Conservation (phyloP, 2,329 filamentous ascomycete species). For the Pseudopyricularia cyperi region DNA sequence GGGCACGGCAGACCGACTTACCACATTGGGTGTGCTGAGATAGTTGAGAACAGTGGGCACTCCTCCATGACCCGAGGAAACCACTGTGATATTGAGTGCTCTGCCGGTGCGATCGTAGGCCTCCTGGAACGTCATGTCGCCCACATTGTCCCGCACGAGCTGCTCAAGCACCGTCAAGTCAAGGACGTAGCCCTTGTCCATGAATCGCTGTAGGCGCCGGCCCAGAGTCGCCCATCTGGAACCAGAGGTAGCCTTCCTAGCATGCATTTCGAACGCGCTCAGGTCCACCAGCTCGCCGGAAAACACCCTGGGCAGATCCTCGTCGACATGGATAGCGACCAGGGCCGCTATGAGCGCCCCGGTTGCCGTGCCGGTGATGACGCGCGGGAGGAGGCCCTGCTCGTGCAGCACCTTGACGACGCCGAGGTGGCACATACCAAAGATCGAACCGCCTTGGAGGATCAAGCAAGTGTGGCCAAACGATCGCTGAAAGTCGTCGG, state of each 20-base stretch:
- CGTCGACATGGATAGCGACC: conserved; percentile 76
- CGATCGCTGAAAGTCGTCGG: conserved; percentile 77
- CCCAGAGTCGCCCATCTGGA: conserved; percentile 41
- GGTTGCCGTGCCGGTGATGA: conserved; percentile 83
- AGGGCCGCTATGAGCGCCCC: conserved; percentile 82
- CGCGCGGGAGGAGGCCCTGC: conserved; percentile 68
- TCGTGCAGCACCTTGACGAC: conserved; percentile 80
- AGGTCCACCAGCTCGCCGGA: conserved; percentile 72
- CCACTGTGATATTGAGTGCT: conserved; percentile 84
- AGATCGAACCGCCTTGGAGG: conserved; percentile 81
- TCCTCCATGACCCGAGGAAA: conserved; percentile 58
- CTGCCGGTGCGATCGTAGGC: conserved; percentile 76
- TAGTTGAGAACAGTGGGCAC: conserved; percentile 84
- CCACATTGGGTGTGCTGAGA: conserved; percentile 83
- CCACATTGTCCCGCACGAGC: conserved; percentile 73
- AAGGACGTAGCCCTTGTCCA: conserved; percentile 68
- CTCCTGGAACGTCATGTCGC: conserved; percentile 85
- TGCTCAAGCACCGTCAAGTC: conserved; percentile 73
- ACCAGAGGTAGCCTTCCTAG: conserved; percentile 9
- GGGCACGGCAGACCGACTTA: conserved; percentile 30
- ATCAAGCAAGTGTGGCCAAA: conserved; percentile 80
- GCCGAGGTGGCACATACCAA: conserved; percentile 79
- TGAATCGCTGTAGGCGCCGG: conserved; percentile 56
- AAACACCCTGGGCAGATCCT: conserved; percentile 66
- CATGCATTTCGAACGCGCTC: conserved; percentile 49